phyloP scores from a whole-genome alignment of 352 stramenopile genomes.

The Globisporangium abappressorium region DNA sequence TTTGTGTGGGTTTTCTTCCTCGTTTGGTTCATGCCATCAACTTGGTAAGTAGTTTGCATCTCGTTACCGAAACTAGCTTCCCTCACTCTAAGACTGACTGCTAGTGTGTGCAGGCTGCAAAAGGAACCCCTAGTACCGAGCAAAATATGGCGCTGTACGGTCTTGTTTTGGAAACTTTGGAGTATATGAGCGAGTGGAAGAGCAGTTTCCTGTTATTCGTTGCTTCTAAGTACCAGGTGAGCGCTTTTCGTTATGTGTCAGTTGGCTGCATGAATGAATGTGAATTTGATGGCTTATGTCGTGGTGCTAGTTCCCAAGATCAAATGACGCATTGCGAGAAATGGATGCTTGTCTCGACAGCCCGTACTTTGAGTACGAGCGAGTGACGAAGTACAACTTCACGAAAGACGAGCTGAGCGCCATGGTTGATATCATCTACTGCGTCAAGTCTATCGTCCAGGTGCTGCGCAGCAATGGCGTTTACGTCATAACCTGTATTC shows the following conservation, averaged over 20 bases:
- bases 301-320: constrained; percentile 28
- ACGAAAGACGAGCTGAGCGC: constrained; percentile 47
- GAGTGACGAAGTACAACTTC: constrained; percentile 73
- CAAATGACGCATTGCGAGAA: constrained; percentile 26
- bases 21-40: constrained; percentile 40
- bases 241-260: not conserved
- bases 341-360: constrained; percentile 26
- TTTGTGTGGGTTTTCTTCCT: constrained; percentile 35
- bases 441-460: constrained; percentile 63
- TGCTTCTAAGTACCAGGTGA: constrained; percentile 57
- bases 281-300: not conserved
- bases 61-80: not conserved
- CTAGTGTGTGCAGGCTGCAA: not conserved
- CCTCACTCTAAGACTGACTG: not conserved
- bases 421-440: constrained; percentile 61
- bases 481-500: constrained; percentile 41
- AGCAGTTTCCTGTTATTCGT: constrained; percentile 47
- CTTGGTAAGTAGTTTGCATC: constrained; percentile 21
- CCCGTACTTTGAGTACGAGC: constrained; percentile 63
- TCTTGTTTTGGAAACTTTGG: constrained; percentile 31
- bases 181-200: constrained; percentile 55
- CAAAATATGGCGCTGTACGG: constrained; percentile 28
- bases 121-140: constrained; percentile 5
- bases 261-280: not conserved
- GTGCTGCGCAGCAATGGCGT: constrained; percentile 33